phyloP scores from a whole-genome alignment of 2,329 filamentous ascomycete genomes.

The Microdochium trichocladiopsis region DNA sequence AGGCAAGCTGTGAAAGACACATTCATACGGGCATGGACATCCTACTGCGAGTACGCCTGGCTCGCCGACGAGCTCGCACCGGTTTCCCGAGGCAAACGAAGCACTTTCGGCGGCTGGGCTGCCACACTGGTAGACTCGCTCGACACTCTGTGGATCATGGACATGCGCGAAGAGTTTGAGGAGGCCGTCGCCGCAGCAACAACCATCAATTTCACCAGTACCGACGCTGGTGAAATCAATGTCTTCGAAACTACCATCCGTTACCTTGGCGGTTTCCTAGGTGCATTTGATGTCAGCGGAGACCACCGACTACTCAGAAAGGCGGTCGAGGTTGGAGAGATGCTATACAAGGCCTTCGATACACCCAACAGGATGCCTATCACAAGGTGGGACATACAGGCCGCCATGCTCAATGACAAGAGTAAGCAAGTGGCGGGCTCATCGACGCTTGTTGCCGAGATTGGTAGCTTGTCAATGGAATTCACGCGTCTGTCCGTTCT shows the following conservation, averaged over 20 bases:
- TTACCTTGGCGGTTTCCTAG: slow-evolving; percentile 33
- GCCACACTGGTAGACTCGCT: slow-evolving; percentile 46
- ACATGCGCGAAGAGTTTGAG: slow-evolving; percentile 38
- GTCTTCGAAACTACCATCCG: slow-evolving; percentile 38
- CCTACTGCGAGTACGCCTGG: slow-evolving; percentile 40
- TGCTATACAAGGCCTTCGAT: slow-evolving; percentile 37
- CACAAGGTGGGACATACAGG: slow-evolving; percentile 36
- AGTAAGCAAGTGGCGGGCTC: slow-evolving; percentile 13
- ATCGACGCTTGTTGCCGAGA: slow-evolving; percentile 27
- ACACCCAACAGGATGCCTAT: slow-evolving; percentile 37
- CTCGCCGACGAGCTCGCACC: slow-evolving; percentile 39
- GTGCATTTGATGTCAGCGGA: slow-evolving; percentile 30
- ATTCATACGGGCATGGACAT: slow-evolving; percentile 31
- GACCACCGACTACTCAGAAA: slow-evolving; percentile 31
- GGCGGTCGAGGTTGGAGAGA: slow-evolving; percentile 35
- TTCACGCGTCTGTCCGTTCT: slow-evolving; percentile 68
- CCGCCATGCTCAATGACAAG: slow-evolving; percentile 17
- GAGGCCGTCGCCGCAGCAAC: slow-evolving; percentile 34
- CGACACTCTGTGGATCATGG: slow-evolving; percentile 44
- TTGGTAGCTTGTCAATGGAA: slow-evolving; percentile 64
- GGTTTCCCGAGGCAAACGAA: slow-evolving; percentile 30
- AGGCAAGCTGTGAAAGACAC: slow-evolving; percentile 18
- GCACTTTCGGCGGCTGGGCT: slow-evolving; percentile 41
- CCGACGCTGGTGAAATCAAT: slow-evolving; percentile 24
- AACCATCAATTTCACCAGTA: slow-evolving; percentile 38